Conservation (phyloP, 805 yeast species). For the Cyberlindnera xylosilytica region DNA sequence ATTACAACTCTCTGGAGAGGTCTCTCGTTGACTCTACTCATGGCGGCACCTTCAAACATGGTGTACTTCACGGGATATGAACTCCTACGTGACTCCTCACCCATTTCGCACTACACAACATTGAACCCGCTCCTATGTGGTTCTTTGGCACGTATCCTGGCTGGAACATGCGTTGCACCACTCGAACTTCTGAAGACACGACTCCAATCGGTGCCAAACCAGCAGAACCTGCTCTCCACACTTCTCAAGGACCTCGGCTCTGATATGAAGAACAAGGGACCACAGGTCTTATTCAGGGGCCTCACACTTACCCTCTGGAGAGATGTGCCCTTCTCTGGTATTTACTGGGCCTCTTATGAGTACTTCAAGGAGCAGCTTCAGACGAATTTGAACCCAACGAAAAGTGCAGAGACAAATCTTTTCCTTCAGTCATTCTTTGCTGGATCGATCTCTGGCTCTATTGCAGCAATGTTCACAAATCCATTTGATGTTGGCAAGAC, state of each 20-base stretch:
- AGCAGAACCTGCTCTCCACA: constrained; percentile 32
- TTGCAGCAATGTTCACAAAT: constrained; percentile 85
- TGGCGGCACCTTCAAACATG: constrained; percentile 92
- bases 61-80: constrained; percentile 95
- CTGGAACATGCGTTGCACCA: constrained; percentile 86
- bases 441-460: constrained; percentile 79
- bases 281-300: constrained; percentile 73
- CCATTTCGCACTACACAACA: constrained; percentile 38
- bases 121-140: constrained; percentile 85
- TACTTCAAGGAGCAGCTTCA: constrained; percentile 30
- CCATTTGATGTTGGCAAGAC: constrained; percentile 99
- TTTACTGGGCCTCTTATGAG: constrained; percentile 91
- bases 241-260: constrained; percentile 50
- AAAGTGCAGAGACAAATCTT: constrained; percentile 35
- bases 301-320: constrained; percentile 88
- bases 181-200: constrained; percentile 84
- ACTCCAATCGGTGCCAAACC: constrained; percentile 79
- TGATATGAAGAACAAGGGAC: constrained; percentile 56
- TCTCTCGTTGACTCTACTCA: constrained; percentile 69
- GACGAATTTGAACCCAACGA: constrained; percentile 5
- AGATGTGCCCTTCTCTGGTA: constrained; percentile 95
- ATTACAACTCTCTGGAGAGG: constrained; percentile 83
- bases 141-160: constrained; percentile 71
- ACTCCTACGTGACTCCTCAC: constrained; percentile 71
- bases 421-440: constrained; percentile 67